A percentile compares a stretch with the other conserved stretches of the same genome.
phyloP scores from a whole-genome alignment of 805 yeast species.

The Helenozyma baotianmanensis region DNA sequence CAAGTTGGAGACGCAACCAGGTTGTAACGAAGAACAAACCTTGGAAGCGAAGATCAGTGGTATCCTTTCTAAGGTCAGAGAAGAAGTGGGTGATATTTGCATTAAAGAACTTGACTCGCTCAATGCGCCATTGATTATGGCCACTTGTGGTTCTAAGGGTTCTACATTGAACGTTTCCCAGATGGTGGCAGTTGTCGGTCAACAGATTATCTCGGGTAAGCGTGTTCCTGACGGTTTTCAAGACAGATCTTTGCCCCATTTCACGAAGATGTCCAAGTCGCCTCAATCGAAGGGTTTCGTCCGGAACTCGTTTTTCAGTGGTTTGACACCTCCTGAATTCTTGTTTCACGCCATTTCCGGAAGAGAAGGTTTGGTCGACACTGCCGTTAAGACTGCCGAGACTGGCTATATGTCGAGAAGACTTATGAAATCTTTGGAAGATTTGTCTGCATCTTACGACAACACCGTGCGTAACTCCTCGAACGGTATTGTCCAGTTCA shows the following conservation, averaged over 20 bases:
- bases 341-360: slow-evolving; percentile 99
- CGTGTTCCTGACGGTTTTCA: slow-evolving; percentile 99
- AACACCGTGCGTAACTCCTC: slow-evolving; percentile 92
- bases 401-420: slow-evolving; percentile 99
- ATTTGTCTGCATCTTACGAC: slow-evolving; percentile 89
- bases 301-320: slow-evolving; percentile 94
- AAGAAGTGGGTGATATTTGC: slow-evolving; percentile 98
- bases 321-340: slow-evolving; percentile 97
- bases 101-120: slow-evolving; percentile 83
- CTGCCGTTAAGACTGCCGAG: slow-evolving; percentile 98
- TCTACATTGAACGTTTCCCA: slow-evolving; percentile 96
- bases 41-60: slow-evolving; percentile 98
- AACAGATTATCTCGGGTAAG: slow-evolving; percentile 96
- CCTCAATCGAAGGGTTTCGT: slow-evolving; percentile 98
- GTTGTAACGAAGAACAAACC: slow-evolving; percentile 98
- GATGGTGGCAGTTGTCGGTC: slow-evolving; percentile 99
- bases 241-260: slow-evolving; percentile 96
- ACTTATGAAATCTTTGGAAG: slow-evolving; percentile 96
- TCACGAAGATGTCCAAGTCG: slow-evolving; percentile 90
- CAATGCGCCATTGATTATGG: slow-evolving; percentile 97
- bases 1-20: slow-evolving; percentile 95
- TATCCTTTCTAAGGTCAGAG: slow-evolving; percentile 91
- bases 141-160: slow-evolving; percentile 98
- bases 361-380: slow-evolving; percentile 98
- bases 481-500: slow-evolving; percentile 95